These are phyloP conservation scores for Fusarium sp. DNA, from an alignment of 2,329 filamentous ascomycete genomes.

Conservation along the genomic window DNA sequence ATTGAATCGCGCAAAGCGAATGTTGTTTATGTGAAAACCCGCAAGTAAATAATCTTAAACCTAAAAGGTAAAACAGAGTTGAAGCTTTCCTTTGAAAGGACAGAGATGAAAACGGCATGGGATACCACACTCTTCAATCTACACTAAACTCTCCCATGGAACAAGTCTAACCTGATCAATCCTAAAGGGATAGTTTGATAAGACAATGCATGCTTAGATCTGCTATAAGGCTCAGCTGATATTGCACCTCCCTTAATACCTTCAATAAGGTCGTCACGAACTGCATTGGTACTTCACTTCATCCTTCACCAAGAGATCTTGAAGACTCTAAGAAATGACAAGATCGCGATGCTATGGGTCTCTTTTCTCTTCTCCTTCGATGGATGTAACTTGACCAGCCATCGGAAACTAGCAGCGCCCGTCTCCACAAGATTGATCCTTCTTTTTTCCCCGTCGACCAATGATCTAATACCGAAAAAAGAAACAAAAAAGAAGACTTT, in stretches of 20 bases:
- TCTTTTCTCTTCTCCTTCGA: background rate
- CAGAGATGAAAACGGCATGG: slow-evolving; percentile 3
- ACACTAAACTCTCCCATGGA: slow-evolving; percentile 20
- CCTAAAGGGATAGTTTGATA: background rate
- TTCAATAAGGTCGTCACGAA: no score
- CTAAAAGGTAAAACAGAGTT: slow-evolving; percentile 12
- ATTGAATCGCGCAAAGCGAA: background rate
- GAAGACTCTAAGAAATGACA: slow-evolving; percentile 18
- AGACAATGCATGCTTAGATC: slow-evolving; percentile 19
- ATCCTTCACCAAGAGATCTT: background rate
- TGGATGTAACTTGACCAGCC: slow-evolving; percentile 11
- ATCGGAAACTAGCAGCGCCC: slow-evolving; percentile 27
- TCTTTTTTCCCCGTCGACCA: slow-evolving; percentile 20
- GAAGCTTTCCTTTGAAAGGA: background rate
- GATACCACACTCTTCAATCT: slow-evolving; percentile 22
- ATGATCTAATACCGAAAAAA: slow-evolving; percentile 30
- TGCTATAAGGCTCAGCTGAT: slow-evolving; percentile 22
- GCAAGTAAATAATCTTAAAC: slow-evolving; percentile 37
- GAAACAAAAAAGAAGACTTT: slow-evolving; percentile 29
- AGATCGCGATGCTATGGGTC: slow-evolving; percentile 26
- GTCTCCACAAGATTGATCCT: slow-evolving; percentile 35
- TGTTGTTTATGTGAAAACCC: slow-evolving; percentile 15
- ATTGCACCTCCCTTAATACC: slow-evolving; percentile 4
- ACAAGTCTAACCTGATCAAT: slow-evolving; percentile 8
- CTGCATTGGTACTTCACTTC: no score